Base-by-base conservation (phyloP, 2,329 filamentous ascomycete species). In the Alternaria metachromatica region DNA sequence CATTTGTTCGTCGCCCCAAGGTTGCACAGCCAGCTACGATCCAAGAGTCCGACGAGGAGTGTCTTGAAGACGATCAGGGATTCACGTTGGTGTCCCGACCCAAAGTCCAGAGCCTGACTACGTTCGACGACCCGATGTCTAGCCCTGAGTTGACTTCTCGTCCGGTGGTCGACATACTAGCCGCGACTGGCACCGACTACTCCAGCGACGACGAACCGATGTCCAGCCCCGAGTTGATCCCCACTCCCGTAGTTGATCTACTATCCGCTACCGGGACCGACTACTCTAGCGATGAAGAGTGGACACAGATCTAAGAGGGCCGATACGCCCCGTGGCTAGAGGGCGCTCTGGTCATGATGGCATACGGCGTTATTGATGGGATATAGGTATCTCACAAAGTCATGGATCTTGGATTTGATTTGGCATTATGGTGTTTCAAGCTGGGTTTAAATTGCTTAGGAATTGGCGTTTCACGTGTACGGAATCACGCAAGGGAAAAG, bases 21-120 rank as follows among this genome's bases (percentile, higher is more conserved):
- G 37, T 26, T n/a, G 23, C 57, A 60, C 49, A 21, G 20, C 25
- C 20, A 13, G 30, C 28, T 15, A 45, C 55, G 25, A 58, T 55
- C 8, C 63, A 56, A 10, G 30, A 58, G 15, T 15, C 18, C 12
- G 44, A 60, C 3, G 43, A 46, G 18, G 65, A 68, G 3, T 66
- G 62, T 11, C 70, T 68, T 4, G 66, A 67, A 41, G 72, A 73
- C 33, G 72, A 75, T 20, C 62, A 69, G 8, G 74, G 71, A 26
- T 76, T 72, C 56, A 65, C 67, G 1, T 28, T 76, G 13, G 68
- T 76, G 6, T 64, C 66, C 53, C 64, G 66, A 18, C 72, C 72
- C 20, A 70, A 66, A 20, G 13, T 44, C 2, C 30, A 26, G 10
- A 20, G 15, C 2, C 15, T 11, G 13, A 18, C 28, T 21, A 45